A percentile compares a stretch with the other conserved stretches of the same genome.
Conservation (phyloP, 2,329 filamentous ascomycete genomes). For the Botryosphaeria dothidea region DNA sequence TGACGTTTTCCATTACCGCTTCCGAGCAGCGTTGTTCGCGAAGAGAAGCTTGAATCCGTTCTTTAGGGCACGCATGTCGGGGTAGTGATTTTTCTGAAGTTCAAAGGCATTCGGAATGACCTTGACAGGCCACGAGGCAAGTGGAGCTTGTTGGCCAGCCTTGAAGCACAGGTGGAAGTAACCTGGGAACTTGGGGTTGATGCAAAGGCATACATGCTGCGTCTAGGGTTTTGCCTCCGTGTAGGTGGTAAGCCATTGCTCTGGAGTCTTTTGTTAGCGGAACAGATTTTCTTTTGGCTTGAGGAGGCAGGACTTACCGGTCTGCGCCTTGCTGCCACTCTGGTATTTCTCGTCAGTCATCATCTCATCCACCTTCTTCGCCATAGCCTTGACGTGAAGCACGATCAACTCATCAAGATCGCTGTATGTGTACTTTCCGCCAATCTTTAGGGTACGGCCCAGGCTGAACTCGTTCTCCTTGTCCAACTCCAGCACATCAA, state of each 20-base stretch:
- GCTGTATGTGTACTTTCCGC: conserved; percentile 85
- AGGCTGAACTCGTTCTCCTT: conserved; percentile 97
- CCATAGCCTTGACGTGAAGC: conserved; percentile 96
- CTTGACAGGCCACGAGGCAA: conserved; percentile 82
- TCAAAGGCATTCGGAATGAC: conserved; percentile 93
- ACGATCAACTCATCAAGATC: conserved; percentile 98
- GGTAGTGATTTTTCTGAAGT: conserved; percentile 83
- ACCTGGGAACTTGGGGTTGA: conserved; percentile 86
- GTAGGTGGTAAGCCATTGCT: conserved; percentile 94
- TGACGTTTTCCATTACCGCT: neutral
- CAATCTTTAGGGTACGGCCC: conserved; percentile 80
- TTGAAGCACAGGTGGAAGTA: conserved; percentile 98
- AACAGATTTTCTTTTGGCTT: too few species aligned
- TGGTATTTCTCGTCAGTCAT: conserved; percentile 95
- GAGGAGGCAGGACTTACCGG: conserved; percentile 84
- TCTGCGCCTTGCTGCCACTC: conserved; percentile 73
- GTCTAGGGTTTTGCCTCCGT: conserved; percentile 93
- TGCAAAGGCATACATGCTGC: conserved; percentile 95
- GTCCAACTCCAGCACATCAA: conserved; percentile 93
- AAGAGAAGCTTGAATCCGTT: conserved; percentile 95
- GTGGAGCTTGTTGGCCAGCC: conserved; percentile 71
- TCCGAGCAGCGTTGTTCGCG: conserved; percentile 41
- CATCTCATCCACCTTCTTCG: conserved; percentile 94
- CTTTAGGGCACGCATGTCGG: conserved; percentile 91
- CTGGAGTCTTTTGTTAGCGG: conserved; percentile 49